A percentile compares a stretch with the other conserved stretches of the same genome.
Evolutionary conservation across 345 rosid genomes (phyloP).

Genomic region (thale cress (Arabidopsis thaliana)): DNA sequence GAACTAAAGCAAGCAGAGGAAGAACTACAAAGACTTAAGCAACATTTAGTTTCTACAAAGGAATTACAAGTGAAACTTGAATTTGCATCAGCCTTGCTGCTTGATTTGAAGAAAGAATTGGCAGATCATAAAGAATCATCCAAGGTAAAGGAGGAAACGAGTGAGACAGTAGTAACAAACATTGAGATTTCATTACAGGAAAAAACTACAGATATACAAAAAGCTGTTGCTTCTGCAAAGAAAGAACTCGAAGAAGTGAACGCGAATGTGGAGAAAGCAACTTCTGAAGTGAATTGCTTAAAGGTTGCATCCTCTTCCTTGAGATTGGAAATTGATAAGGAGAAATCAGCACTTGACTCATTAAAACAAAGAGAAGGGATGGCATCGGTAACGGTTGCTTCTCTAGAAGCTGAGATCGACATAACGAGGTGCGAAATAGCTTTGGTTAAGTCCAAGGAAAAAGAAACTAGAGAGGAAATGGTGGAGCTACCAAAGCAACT

Average conservation of each 20-base stretch:
- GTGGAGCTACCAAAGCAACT: constrained; percentile 73
- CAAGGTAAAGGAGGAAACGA: constrained; percentile 51
- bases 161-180: constrained; percentile 3
- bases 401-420: constrained; percentile 80
- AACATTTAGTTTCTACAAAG: constrained; percentile 69
- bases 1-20: constrained; percentile 86
- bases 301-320: constrained; percentile 71
- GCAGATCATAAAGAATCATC: constrained; percentile 71
- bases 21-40: constrained; percentile 70
- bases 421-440: constrained; percentile 63
- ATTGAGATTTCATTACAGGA: constrained; percentile 48
- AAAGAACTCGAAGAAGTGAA: constrained; percentile 88
- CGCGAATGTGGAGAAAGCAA: constrained; percentile 75
- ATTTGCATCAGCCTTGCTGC: constrained; percentile 65
- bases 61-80: constrained; percentile 78
- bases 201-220: constrained; percentile 55
- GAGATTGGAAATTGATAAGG: constrained; percentile 68
- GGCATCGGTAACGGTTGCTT: constrained; percentile 75
- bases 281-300: constrained; percentile 68
- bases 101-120: constrained; percentile 82
- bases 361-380: constrained; percentile 85
- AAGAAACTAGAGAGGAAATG: constrained; percentile 69
- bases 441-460: constrained; percentile 62
- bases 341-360: constrained; percentile 60
- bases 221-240: constrained; percentile 70